These are phyloP conservation scores for Paraphoma chrysanthemicola DNA, from an alignment of 2,329 filamentous ascomycete genomes.

Conservation along the genomic window DNA sequence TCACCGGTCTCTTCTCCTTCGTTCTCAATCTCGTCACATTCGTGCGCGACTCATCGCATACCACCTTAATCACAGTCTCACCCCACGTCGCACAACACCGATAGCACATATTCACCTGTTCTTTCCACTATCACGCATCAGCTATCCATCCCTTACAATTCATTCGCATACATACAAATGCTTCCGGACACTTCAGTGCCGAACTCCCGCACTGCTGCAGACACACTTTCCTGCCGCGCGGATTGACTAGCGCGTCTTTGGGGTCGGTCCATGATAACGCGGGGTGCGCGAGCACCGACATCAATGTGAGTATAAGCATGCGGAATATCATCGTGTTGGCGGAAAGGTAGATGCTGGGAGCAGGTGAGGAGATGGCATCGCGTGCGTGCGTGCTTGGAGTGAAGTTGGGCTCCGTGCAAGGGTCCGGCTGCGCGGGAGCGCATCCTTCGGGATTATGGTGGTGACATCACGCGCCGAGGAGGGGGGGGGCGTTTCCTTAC, in stretches of 20 bases:
- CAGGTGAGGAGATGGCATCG: background rate
- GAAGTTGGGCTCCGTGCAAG: background rate
- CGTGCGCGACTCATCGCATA: background rate
- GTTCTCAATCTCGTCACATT: background rate
- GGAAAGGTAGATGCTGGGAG: background rate
- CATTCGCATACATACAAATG: conserved; percentile 4
- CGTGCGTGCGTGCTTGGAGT: background rate
- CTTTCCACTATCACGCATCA: background rate
- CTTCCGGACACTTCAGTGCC: conserved; percentile 10
- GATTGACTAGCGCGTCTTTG: conserved; percentile 14
- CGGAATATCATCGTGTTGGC: background rate
- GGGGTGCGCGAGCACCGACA: background rate
- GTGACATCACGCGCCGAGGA: background rate
- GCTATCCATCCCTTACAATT: background rate
- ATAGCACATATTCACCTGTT: conserved; percentile 3
- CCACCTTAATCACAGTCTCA: conserved; percentile 7
- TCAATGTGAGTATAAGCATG: background rate
- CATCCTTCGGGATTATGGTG: background rate
- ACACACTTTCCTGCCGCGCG: conserved; percentile 12
- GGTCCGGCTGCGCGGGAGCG: background rate
- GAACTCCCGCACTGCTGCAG: conserved; percentile 10
- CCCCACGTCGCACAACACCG: conserved; percentile 7
- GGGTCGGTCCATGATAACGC: conserved; percentile 4
- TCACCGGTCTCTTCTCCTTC: background rate
- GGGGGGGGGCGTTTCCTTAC: background rate